Conservation (phyloP, 257 asterid species). For the Petunia axillaris region DNA sequence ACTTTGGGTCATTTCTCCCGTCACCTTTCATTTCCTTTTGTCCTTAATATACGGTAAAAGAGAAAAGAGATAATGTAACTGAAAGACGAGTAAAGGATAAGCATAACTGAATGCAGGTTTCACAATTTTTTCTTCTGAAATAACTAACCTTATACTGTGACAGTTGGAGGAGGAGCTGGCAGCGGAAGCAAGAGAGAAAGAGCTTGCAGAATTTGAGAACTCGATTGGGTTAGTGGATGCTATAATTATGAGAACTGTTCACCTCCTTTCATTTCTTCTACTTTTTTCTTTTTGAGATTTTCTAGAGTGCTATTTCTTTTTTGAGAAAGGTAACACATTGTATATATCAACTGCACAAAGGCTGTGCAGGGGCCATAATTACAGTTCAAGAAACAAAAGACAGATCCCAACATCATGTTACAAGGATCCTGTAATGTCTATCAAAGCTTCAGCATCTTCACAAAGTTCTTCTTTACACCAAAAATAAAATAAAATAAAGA, state of each 20-base stretch:
- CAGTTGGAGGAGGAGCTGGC: constrained; percentile 87
- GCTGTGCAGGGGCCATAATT: too few relatives aligned
- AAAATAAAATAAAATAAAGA: too few relatives aligned
- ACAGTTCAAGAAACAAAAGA: too few relatives aligned
- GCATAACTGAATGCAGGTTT: neutral
- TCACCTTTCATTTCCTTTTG: constrained; percentile 7
- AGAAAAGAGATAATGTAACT: neutral
- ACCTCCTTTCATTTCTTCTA: neutral
- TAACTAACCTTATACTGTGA: constrained; percentile 29
- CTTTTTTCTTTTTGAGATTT: neutral
- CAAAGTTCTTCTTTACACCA: too few relatives aligned
- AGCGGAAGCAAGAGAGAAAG: constrained; percentile 89
- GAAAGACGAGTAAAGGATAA: neutral
- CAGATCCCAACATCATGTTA: too few relatives aligned
- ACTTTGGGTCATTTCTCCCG: constrained; percentile 17
- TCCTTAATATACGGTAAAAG: constrained; percentile 6
- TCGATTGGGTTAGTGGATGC: constrained; percentile 53
- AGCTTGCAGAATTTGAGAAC: constrained; percentile 69
- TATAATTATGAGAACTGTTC: constrained; percentile 6
- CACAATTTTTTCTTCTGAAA: constrained; percentile 19
- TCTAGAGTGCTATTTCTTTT: neutral
- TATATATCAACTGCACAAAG: too few relatives aligned
- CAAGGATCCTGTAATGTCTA: too few relatives aligned
- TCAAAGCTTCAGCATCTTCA: too few relatives aligned
- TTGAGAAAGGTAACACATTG: too few relatives aligned